Conservation (phyloP, 2,329 filamentous ascomycete species). For the Colletotrichum paranaense region DNA sequence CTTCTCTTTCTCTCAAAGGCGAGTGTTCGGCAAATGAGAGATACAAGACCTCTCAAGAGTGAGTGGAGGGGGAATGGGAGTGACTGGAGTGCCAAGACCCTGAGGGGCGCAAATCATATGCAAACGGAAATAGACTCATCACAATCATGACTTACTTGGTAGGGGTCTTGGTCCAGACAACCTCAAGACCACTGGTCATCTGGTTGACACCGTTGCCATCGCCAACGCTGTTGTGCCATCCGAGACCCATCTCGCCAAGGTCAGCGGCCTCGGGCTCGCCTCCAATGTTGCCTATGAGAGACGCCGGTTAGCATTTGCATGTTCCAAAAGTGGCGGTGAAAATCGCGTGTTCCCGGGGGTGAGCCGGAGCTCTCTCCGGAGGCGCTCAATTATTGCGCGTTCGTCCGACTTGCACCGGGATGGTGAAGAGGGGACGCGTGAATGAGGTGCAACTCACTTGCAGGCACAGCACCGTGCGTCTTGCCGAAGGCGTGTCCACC, state of each 20-base stretch:
- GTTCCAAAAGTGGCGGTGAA: neutral
- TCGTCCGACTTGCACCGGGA: neutral
- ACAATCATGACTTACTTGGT: constrained; percentile 57
- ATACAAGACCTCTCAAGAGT: neutral
- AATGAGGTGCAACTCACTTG: constrained; percentile 12
- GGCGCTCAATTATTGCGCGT: neutral
- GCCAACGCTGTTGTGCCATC: constrained; percentile 75
- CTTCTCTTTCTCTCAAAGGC: constrained; percentile 15
- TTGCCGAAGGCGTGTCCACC: constrained; percentile 85
- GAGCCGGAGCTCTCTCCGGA: neutral
- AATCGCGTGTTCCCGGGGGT: neutral
- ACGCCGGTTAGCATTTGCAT: constrained; percentile 7
- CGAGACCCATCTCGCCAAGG: constrained; percentile 76
- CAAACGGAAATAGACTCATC: constrained; percentile 7
- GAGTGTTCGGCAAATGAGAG: neutral
- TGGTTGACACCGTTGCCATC: constrained; percentile 77
- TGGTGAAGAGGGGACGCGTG: neutral
- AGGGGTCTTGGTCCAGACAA: constrained; percentile 82
- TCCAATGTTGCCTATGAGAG: constrained; percentile 70
- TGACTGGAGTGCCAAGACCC: neutral
- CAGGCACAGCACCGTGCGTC: constrained; percentile 75
- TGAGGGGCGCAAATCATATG: constrained; percentile 6
- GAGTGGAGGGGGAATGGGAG: neutral
- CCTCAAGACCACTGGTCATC: constrained; percentile 82
- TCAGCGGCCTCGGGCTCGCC: constrained; percentile 73